Evolutionary conservation across 768 basidiomycete genomes (phyloP), one percentile per base, ranked within the genome.

Genomic region (Auricularia auricula-judae): DNA sequence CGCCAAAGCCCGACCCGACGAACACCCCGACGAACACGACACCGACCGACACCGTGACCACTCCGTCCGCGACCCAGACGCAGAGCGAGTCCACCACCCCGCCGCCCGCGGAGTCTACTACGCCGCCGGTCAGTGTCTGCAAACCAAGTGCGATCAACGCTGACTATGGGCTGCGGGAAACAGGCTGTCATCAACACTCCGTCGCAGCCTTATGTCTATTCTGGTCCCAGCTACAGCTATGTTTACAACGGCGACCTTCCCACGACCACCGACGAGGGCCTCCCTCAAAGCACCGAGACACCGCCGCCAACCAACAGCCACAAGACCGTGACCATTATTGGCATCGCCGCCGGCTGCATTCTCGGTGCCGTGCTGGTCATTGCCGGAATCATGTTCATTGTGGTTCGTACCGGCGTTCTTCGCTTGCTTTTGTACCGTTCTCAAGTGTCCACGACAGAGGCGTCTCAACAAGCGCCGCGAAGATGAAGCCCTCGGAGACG

Each of bases 311-410:
- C 56, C 8, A 29, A 7, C 23, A 29, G 23, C 18, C 56, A 59
- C 56, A 59, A 23, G 16, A 59, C 56, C 23, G 34, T 59, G 23
- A 59, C 23, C 29, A 29, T 29, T 18, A 59, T 73, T 10, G 77
- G 77, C 29, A 75, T 76, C 47, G 71, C 75, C 33, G 68, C 73
- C n/a, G 78, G 73, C 2, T 73, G 72, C 35, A 47, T 78, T 43
- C 67, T 75, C n/a, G 77, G 74, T 35, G 39, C 72, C 5, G 73
- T 71, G 1, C 72, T 73, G 34, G 64, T 78, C 33, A 59, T 74
- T 21, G 71, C 72, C 33, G 73, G 71, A 12, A 64, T 74, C 14
- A 60, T 74, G 18, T 79, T 73, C 69, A 74, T 78, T 65, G 63
- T 77, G 64, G 76, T 78, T 36, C 1, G 7, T 56, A 35, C 62